These are phyloP conservation scores for Paratrypanosoma confusum DNA, from an alignment of 208 protist genomes.

Conservation along the genomic window DNA sequence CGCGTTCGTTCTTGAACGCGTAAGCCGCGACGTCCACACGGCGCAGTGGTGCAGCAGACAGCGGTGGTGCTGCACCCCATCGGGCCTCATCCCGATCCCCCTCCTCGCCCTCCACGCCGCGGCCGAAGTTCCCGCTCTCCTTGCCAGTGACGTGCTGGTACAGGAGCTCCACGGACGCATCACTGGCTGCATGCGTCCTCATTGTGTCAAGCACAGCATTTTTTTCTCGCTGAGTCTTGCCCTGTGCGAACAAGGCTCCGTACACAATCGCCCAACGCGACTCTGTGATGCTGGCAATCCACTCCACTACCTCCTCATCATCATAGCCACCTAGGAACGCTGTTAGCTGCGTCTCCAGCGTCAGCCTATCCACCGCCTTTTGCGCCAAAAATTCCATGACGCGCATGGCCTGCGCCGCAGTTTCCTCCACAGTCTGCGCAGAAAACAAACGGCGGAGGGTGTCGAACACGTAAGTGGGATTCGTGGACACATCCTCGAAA, in stretches of 20 bases:
- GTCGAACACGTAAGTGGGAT: constrained; percentile 70
- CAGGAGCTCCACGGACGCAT: constrained; percentile 51
- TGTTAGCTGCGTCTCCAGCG: constrained; percentile 79
- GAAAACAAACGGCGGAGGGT: constrained; percentile 71
- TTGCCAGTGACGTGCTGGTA: constrained; percentile 79
- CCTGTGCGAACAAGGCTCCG: constrained; percentile 53
- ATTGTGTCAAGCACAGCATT: constrained; percentile 64
- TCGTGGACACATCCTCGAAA: constrained; percentile 79
- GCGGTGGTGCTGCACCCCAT: background rate
- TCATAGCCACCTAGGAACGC: constrained; percentile 77
- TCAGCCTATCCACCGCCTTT: constrained; percentile 40
- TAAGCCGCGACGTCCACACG: constrained; percentile 62
- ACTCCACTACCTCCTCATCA: constrained; percentile 65
- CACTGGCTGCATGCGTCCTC: constrained; percentile 43
- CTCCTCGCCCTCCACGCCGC: background rate
- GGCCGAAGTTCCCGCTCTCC: constrained; percentile 12
- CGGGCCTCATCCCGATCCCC: constrained; percentile 7
- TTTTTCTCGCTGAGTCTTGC: constrained; percentile 49
- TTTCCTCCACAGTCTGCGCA: constrained; percentile 38
- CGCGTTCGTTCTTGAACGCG: constrained; percentile 71
- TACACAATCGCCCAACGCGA: constrained; percentile 79
- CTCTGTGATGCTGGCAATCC: constrained; percentile 54
- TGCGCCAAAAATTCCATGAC: constrained; percentile 58
- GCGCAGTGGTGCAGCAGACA: constrained; percentile 28
- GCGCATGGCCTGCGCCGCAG: constrained; percentile 40